These are phyloP conservation scores for Parascedosporium putredinis DNA, from an alignment of 2,329 filamentous ascomycete genomes.

Conservation along the genomic window DNA sequence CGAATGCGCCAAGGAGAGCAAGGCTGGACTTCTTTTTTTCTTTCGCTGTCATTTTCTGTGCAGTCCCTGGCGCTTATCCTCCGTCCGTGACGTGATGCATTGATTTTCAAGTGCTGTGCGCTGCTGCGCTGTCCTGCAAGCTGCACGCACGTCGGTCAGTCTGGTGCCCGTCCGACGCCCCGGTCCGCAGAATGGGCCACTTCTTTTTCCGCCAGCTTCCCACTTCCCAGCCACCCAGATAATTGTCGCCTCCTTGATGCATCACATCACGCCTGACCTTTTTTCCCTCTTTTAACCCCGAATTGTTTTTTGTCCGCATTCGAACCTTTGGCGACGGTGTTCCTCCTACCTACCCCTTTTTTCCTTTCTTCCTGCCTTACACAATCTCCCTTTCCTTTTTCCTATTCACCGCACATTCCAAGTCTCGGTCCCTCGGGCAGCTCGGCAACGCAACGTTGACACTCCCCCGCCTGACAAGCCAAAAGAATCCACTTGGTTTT, in stretches of 20 bases:
- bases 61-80: background rate
- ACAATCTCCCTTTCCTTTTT: background rate
- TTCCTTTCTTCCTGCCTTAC: background rate
- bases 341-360: no score
- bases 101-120: constrained; percentile 8
- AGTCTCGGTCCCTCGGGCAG: background rate
- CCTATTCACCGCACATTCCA: background rate
- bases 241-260: background rate
- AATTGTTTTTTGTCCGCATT: background rate
- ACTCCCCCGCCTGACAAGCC: no score
- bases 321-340: no score
- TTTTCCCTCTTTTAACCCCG: background rate
- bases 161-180: no score
- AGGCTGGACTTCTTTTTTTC: no score
- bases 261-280: background rate
- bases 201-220: no score
- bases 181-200: background rate
- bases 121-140: background rate
- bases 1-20: background rate
- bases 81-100: constrained; percentile 2
- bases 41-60: no score
- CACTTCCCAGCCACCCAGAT: background rate
- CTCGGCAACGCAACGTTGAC: no score
- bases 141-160: background rate
- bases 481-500: no score